Evolutionary conservation across 805 yeast genomes (phyloP).

Genomic region (Spathaspora passalidarum): DNA sequence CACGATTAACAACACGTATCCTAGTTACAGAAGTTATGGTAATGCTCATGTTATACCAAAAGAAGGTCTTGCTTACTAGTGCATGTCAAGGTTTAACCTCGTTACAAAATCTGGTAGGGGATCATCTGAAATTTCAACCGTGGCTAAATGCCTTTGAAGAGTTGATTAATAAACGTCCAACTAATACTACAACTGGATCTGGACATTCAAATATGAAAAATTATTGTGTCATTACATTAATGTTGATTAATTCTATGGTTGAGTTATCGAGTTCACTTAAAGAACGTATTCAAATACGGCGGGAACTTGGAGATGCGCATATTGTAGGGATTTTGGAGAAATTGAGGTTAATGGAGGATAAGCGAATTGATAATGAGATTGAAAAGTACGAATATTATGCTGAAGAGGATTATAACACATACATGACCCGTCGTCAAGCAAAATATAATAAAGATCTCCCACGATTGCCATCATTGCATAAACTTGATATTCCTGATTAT

Average conservation of each 20-base stretch:
- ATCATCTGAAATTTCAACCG: constrained; percentile 35
- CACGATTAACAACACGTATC: constrained; percentile 37
- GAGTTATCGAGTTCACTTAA: constrained; percentile 24
- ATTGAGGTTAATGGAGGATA: constrained; percentile 26
- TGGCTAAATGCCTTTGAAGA: constrained; percentile 39
- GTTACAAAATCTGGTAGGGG: constrained; percentile 30
- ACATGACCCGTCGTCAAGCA: constrained; percentile 5
- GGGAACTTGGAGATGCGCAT: constrained; percentile 36
- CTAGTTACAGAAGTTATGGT: constrained; percentile 41
- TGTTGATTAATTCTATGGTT: constrained; percentile 33
- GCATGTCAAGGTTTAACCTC: constrained; percentile 30
- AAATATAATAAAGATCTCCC: background rate
- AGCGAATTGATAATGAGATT: constrained; percentile 32
- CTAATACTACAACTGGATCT: constrained; percentile 6
- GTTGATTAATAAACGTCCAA: constrained; percentile 28
- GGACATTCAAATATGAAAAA: constrained; percentile 21
- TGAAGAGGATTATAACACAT: constrained; percentile 36
- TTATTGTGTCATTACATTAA: constrained; percentile 34
- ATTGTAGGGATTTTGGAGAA: constrained; percentile 34
- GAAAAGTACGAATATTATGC: constrained; percentile 37
- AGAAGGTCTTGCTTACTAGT: constrained; percentile 17
- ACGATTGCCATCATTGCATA: background rate
- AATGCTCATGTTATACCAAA: constrained; percentile 28
- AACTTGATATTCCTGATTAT: background rate
- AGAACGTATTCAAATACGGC: constrained; percentile 27